These are phyloP conservation scores for Eragrostis tef DNA, from an alignment of 202 grass and related monocot genomes.

Conservation along the genomic window DNA sequence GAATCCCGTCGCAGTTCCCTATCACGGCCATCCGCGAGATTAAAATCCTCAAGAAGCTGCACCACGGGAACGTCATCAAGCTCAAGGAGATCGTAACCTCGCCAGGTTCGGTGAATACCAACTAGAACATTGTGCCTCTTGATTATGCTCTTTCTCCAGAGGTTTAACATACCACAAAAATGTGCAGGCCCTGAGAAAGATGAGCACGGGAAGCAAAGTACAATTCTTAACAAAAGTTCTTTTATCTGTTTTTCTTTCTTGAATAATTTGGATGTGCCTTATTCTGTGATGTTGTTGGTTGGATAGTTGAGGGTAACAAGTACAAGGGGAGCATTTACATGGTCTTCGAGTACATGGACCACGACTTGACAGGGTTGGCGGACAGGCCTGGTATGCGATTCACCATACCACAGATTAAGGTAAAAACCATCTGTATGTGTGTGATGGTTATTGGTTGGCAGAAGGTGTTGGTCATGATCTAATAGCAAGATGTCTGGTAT, in stretches of 20 bases:
- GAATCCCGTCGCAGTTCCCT: slow-evolving; percentile 64
- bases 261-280: neutral
- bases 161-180: neutral
- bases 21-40: slow-evolving; percentile 96
- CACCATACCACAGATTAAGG: slow-evolving; percentile 88
- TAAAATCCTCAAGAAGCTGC: slow-evolving; percentile 93
- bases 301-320: slow-evolving; percentile 71
- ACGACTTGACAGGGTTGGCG: slow-evolving; percentile 83
- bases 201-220: slow-evolving; percentile 58
- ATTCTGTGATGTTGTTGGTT: slow-evolving; percentile 42
- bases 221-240: slow-evolving; percentile 8
- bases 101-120: slow-evolving; percentile 52
- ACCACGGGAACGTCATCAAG: slow-evolving; percentile 85
- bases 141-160: neutral
- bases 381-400: slow-evolving; percentile 82
- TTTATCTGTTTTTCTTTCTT: neutral
- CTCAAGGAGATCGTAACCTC: slow-evolving; percentile 97
- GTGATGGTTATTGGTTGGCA: slow-evolving; percentile 42
- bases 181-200: slow-evolving; percentile 50
- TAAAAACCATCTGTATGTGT: slow-evolving; percentile 50
- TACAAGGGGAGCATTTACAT: slow-evolving; percentile 98
- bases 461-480: slow-evolving; percentile 30
- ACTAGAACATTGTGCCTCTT: neutral
- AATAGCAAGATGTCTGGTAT: neutral
- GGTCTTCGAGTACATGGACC: slow-evolving; percentile 99